These are phyloP conservation scores for Cadophora gregata DNA, from an alignment of 2,329 filamentous ascomycete species.

Conservation along the genomic window DNA sequence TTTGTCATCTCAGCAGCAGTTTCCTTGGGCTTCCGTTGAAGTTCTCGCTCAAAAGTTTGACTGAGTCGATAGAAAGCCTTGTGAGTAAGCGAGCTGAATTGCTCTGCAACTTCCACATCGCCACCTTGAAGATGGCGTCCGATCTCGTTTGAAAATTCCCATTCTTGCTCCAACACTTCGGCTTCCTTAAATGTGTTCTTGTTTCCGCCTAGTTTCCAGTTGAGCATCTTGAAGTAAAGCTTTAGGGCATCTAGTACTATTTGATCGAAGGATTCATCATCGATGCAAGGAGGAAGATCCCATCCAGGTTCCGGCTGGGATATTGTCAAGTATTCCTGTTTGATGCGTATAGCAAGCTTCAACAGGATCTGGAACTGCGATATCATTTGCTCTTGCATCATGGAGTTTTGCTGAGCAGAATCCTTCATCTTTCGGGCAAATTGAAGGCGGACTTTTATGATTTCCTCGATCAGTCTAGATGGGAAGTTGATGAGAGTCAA, in stretches of 20 bases:
- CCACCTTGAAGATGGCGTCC: conserved; percentile 90
- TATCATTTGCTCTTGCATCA: conserved; percentile 99
- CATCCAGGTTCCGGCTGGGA: conserved; percentile 88
- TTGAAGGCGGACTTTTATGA: conserved; percentile 87
- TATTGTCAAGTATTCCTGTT: conserved; percentile 83
- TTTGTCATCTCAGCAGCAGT: conserved; percentile 90
- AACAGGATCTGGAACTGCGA: conserved; percentile 93
- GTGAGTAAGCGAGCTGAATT: conserved; percentile 92
- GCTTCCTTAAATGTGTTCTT: conserved; percentile 99
- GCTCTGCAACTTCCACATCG: conserved; percentile 95
- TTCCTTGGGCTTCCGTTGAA: conserved; percentile 84
- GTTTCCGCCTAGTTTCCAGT: conserved; percentile 96
- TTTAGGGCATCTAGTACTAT: conserved; percentile 92
- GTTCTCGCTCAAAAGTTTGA: conserved; percentile 88
- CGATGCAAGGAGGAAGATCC: conserved; percentile 94
- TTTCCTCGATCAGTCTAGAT: conserved; percentile 92
- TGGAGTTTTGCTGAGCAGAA: conserved; percentile 85
- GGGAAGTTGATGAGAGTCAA: conserved; percentile 97
- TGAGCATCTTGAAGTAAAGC: conserved; percentile 98
- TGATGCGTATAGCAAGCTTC: conserved; percentile 90
- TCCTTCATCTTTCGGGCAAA: conserved; percentile 97
- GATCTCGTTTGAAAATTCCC: conserved; percentile 95
- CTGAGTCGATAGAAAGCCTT: conserved; percentile 90
- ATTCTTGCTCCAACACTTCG: conserved; percentile 95
- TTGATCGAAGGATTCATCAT: conserved; percentile 94